Evolutionary conservation across 2,329 filamentous ascomycete genomes (phyloP).

Genomic region (Malbranchea cinnamomea): DNA sequence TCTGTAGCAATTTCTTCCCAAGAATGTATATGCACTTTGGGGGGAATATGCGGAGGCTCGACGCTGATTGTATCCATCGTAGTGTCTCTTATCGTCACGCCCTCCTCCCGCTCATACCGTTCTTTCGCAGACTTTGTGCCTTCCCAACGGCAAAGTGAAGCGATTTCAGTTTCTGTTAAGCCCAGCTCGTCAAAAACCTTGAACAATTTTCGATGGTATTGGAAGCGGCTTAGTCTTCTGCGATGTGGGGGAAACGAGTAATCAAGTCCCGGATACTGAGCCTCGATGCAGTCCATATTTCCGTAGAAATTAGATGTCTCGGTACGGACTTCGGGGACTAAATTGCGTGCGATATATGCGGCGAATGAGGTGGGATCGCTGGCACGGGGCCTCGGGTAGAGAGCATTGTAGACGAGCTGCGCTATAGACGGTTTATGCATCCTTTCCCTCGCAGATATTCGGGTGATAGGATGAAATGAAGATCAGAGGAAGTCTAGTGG

Average conservation of each 20-base stretch:
- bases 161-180: slow-evolving; percentile 45
- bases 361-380: slow-evolving; percentile 45
- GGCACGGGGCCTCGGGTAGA: slow-evolving; percentile 41
- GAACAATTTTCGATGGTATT: slow-evolving; percentile 46
- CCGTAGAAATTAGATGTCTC: slow-evolving; percentile 52
- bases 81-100: slow-evolving; percentile 44
- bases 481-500: too few species aligned
- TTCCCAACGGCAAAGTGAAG: slow-evolving; percentile 46
- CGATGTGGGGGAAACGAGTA: slow-evolving; percentile 48
- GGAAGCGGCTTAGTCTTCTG: slow-evolving; percentile 46
- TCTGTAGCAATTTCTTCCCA: slow-evolving; percentile 9
- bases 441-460: too few species aligned
- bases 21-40: slow-evolving; percentile 19
- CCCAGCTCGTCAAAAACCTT: slow-evolving; percentile 44
- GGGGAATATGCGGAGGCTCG: slow-evolving; percentile 30
- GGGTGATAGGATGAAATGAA: too few species aligned
- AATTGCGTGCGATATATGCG: slow-evolving; percentile 43
- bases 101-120: slow-evolving; percentile 38
- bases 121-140: slow-evolving; percentile 34
- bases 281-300: slow-evolving; percentile 47
- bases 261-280: slow-evolving; percentile 51
- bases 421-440: slow-evolving; percentile 48
- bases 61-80: slow-evolving; percentile 42
- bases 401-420: slow-evolving; percentile 42
- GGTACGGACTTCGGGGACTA: slow-evolving; percentile 50